Percentiles rank a stretch among this genome's conserved stretches.
Evolutionary conservation across 1,284 basidiomycete genomes (phyloP).

Genomic region (Grifola frondosa): DNA sequence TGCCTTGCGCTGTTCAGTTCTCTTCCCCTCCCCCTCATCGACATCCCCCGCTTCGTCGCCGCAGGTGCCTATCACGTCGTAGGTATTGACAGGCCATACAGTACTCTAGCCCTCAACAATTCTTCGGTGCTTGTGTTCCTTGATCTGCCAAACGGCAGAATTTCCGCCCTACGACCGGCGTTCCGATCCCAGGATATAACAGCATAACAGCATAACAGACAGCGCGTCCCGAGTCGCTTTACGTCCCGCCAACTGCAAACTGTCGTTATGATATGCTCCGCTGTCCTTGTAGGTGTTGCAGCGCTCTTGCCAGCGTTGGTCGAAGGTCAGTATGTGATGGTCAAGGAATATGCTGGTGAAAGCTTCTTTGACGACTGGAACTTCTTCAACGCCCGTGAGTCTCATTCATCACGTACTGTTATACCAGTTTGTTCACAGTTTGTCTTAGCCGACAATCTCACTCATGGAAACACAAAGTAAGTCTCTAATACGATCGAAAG

Average conservation of each 20-base stretch:
- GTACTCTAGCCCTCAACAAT: slow-evolving; percentile 5
- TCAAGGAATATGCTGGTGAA: slow-evolving; percentile 37
- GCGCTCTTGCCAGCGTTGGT: slow-evolving; percentile 20
- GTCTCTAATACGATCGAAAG: slow-evolving; percentile 18
- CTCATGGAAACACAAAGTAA: slow-evolving; percentile 66
- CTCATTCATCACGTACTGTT: not conserved
- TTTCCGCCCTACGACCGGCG: slow-evolving; percentile 4
- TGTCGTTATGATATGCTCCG: slow-evolving; percentile 15
- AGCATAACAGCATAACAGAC: slow-evolving; percentile 17
- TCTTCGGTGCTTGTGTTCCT: slow-evolving; percentile 4
- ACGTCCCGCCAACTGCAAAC: slow-evolving; percentile 1
- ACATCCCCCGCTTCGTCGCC: slow-evolving; percentile 11
- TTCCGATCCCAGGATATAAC: slow-evolving; percentile 6
- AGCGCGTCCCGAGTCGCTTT: not conserved
- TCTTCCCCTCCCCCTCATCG: slow-evolving; percentile 9
- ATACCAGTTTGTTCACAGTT: slow-evolving; percentile 1
- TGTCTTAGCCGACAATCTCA: slow-evolving; percentile 61
- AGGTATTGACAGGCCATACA: slow-evolving; percentile 9
- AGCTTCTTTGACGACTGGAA: slow-evolving; percentile 42
- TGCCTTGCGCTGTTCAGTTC: slow-evolving; percentile 8
- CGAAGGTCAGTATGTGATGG: slow-evolving; percentile 30
- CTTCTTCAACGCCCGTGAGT: slow-evolving; percentile 37
- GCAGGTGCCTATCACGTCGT: slow-evolving; percentile 16
- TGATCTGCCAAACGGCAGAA: slow-evolving; percentile 1
- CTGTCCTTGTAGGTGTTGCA: slow-evolving; percentile 8